A percentile compares a stretch with the other conserved stretches of the same genome.
Conservation (phyloP, 768 basidiomycete genomes). For the Mycena crocata region DNA sequence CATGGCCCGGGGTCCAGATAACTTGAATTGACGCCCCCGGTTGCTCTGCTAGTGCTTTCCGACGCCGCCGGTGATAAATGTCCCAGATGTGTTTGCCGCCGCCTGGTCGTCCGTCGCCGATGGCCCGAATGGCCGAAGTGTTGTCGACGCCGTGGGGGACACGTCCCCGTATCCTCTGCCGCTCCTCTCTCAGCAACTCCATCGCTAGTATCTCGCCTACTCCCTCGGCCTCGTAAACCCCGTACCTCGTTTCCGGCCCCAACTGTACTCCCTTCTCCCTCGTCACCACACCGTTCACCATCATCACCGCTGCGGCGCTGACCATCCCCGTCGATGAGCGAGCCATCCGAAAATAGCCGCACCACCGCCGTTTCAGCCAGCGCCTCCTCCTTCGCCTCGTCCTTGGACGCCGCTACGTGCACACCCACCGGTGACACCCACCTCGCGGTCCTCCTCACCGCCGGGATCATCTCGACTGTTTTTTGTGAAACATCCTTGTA, state of each 20-base stretch:
- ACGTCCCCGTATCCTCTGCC: not conserved
- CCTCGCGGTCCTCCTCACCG: not conserved
- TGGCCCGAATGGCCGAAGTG: no score
- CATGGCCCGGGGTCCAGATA: not conserved
- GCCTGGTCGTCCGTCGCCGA: no score
- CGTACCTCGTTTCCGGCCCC: not conserved
- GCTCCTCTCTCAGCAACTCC: not conserved
- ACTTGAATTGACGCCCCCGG: no score
- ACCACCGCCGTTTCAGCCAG: no score
- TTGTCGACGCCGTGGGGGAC: no score
- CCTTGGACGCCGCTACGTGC: constrained; percentile 29
- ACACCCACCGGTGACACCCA: not conserved
- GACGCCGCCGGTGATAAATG: no score
- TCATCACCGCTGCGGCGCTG: constrained; percentile 21
- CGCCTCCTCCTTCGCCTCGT: no score
- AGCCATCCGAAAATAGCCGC: no score
- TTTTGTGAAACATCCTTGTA: not conserved
- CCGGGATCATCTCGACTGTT: constrained; percentile 15
- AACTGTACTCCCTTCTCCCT: not conserved
- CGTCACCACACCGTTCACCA: no score
- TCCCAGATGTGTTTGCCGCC: no score
- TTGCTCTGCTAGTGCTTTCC: no score
- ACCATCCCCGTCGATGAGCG: constrained; percentile 27
- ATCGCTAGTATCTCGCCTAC: not conserved
- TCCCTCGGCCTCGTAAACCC: constrained; percentile 2